Base-by-base conservation (phyloP, 2,329 filamentous ascomycete species). In the Shiraia bambusicola region DNA sequence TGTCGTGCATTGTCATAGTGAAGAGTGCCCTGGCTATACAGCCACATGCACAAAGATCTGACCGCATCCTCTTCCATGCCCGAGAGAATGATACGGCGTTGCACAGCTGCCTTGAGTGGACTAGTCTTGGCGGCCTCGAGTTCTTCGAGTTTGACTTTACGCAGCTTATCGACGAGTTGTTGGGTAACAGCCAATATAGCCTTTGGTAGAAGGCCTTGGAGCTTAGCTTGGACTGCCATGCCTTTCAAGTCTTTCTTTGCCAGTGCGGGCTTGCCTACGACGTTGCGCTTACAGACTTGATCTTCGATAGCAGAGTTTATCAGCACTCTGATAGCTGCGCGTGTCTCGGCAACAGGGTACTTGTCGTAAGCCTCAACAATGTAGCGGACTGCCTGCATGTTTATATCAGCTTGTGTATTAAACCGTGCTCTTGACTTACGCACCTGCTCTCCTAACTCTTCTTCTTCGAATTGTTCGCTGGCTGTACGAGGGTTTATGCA, bases 1-100 rank as follows among this genome's bases (percentile, higher is more conserved):
- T 58, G 47, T 1, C 50, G 41, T 0, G 50, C 37, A 16, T 39
- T 35, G 0, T 40, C 28, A 14, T 33, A 52, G 5, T 36, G 6
- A 3, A 59, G 28, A 0, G 17, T 19, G 0, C 17, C 6, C 5
- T 37, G 25, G 29, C 19, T 27, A 14, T 59, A 59, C 0, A 60
- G 31, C 60, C 60, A 66, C 6, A 48, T 13, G 2, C 57, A 34
- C 1, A 65, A 10, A 2, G 35, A 40, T 2, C 15, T 12, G 2
- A 65, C 40, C 4, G 49, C 47, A 0, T 29, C 24, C 2, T 34
- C 32, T 4, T 50, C 49, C 5, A 29, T 12, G 3, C 24, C 16
- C 1, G 36, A 47, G 1, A 65, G 31, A 1, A 59, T 2, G 6
- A 63, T 45, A 2, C 47, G 47, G 1, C 40, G 30, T 7, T 63